Evolutionary conservation across 306 rosid species (phyloP), one percentile per base, ranked within the genome.

Genomic region (Medicago lupulina): DNA sequence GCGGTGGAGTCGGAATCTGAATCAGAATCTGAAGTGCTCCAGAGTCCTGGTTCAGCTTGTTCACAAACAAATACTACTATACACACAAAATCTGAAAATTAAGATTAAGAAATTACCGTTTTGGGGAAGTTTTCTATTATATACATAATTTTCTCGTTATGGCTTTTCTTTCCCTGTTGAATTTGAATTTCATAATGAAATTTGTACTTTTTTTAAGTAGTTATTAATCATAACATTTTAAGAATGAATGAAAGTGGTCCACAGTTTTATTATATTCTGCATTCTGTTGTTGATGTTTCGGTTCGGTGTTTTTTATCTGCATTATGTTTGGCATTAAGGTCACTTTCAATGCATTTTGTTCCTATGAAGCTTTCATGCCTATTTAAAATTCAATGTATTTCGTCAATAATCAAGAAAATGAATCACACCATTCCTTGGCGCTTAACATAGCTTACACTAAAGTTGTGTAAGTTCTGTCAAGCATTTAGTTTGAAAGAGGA

Each of bases 101-200:
- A 13, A 15, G 5, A 11, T 67, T 77, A 25, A 66, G 62, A 6
- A 57, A 34, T 5, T 10, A 36, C 54, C 34, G 6, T 43, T 14
- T 59, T 59, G 15, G 36, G 51, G 46, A 64, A 44, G 4, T 57
- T 79, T 61, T 60, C n/a, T 47, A 57, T 6, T 71, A 62, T 7
- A 74, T 69, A 69, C 86, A 84, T 88, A 88, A 92, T 87, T 70
- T 46, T 50, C 88, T 85, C 83, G 66, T 90, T 89, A 79, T 89
- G 85, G 4, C 4, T 17, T 73, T 17, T 21, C 7, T 28, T 21
- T 9, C 9, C 34, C n/a, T 2, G 8, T 38, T 19, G 9, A 12
- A 38, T 44, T 23, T 76, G 3, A 31, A 59, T 21, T 70, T 43
- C 53, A 36, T 7, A n/a, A 21, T 71, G 50, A 31, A 55, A 11